Percentiles rank a stretch among this genome's conserved stretches.
Evolutionary conservation across 345 rosid genomes (phyloP).

Genomic region (Erodium maritimum): DNA sequence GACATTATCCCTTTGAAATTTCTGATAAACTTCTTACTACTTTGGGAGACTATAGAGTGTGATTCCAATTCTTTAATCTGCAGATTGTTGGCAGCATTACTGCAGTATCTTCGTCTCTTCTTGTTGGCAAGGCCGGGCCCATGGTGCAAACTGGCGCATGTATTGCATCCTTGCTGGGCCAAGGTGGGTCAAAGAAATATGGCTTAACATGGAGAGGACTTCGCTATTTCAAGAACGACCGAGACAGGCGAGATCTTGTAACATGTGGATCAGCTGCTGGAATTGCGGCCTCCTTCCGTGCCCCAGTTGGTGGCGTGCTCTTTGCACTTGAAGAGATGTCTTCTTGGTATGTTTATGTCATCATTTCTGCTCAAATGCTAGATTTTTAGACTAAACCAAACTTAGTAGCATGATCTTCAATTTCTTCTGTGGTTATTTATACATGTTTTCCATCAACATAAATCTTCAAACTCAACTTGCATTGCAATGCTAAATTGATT

Average conservation of each 20-base stretch:
- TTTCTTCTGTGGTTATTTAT: background rate
- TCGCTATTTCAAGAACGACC: slow-evolving; percentile 64
- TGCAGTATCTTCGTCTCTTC: slow-evolving; percentile 77
- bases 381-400: background rate
- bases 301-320: slow-evolving; percentile 88
- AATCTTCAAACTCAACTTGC: too few relatives aligned
- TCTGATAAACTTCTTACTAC: background rate
- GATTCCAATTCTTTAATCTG: slow-evolving; percentile 8
- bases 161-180: slow-evolving; percentile 74
- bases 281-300: slow-evolving; percentile 82
- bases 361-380: background rate
- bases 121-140: slow-evolving; percentile 95
- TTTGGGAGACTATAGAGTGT: background rate
- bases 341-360: slow-evolving; percentile 49
- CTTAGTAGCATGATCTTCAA: background rate
- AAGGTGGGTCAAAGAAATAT: slow-evolving; percentile 82
- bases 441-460: too few relatives aligned
- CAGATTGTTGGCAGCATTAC: slow-evolving; percentile 80
- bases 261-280: slow-evolving; percentile 98
- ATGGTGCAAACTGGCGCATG: slow-evolving; percentile 96
- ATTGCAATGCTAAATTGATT: background rate
- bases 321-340: slow-evolving; percentile 94
- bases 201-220: slow-evolving; percentile 76
- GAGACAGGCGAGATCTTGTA: slow-evolving; percentile 83
- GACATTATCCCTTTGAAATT: background rate